phyloP scores from a whole-genome alignment of 345 rosid genomes.

The Carallia pectinifolia region DNA sequence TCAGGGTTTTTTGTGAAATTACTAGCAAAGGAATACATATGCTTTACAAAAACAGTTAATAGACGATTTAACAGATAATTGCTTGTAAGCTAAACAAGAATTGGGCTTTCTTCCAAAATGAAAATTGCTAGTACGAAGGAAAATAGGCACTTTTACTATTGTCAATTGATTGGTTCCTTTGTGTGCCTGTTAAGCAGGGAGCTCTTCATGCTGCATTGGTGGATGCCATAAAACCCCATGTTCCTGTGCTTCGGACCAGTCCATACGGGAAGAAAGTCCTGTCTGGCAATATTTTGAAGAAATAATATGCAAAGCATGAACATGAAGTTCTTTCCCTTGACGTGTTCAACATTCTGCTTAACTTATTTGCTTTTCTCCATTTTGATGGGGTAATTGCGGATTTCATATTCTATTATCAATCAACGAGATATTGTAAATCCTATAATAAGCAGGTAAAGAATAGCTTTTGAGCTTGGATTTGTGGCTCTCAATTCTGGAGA shows the following conservation, averaged over 20 bases:
- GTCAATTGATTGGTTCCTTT: neutral
- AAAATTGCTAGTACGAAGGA: neutral
- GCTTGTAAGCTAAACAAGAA: no score
- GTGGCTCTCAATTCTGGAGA: conserved; percentile 5
- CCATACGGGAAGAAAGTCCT: conserved; percentile 88
- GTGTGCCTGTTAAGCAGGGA: conserved; percentile 47
- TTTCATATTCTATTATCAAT: conserved; percentile 21
- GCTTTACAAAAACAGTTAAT: no score
- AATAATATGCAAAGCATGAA: conserved; percentile 36
- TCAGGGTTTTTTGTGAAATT: no score
- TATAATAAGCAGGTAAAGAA: conserved; percentile 38
- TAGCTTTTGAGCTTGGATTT: conserved; percentile 14
- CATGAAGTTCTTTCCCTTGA: neutral
- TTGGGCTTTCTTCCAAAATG: no score
- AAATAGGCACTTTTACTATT: neutral
- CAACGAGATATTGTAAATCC: conserved; percentile 38
- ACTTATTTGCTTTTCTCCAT: neutral
- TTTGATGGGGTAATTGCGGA: conserved; percentile 22
- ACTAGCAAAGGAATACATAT: no score
- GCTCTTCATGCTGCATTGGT: conserved; percentile 49
- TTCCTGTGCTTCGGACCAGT: conserved; percentile 60
- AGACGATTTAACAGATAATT: no score
- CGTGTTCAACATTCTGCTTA: neutral
- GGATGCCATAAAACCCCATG: conserved; percentile 61
- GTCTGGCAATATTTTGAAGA: conserved; percentile 57